Base-by-base conservation (phyloP, 2,329 filamentous ascomycete genomes). In the Venturia aucupariae region DNA sequence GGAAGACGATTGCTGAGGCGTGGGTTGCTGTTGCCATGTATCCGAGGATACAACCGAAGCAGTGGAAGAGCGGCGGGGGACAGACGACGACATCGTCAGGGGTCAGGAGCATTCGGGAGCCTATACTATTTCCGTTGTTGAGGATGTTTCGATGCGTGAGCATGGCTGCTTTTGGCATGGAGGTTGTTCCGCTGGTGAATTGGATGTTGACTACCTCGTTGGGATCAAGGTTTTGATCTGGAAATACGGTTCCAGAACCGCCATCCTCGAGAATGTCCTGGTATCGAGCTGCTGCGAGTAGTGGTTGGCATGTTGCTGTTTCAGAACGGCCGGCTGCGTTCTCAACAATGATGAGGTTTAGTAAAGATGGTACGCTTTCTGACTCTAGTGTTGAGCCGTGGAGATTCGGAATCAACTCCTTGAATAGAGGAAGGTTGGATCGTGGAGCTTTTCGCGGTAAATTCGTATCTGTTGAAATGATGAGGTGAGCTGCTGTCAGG, bases 121-220 rank as follows among this genome's bases (percentile, higher is more conserved):
- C 94, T 68, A 97, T 95, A 64, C 92, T 85, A 35, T 83, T 81
- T 39, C 92, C 94, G 72, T 97, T 97, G 77, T 97, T 99, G 67
- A 99, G 81, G 68, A 97, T 93, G n/a, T 84, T 87, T 3, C 82
- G 83, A 76, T 97, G 93, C 0, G 85, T 87, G 39, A 99, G 82
- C 78, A 92, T 95, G 1, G 93, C 93, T 0, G 94, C 94, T 77
- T 97, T 97, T 27, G 92, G 93, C 71, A 84, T 81, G 0, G 90
- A 90, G 0, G 94, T 97, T 0, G 94, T 97, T n/a, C 93, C 94
- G 0, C 89, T 93, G 0, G 94, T 99, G 78, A 97, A 97, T 75
- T 97, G 93, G 68, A 97, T 96, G 73, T 97, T 97, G 68, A 95
- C 87, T 2, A 89, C 86, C 61, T 97, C 93, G 66, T 84, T 74